Evolutionary conservation across 345 rosid species (phyloP), one percentile per base, ranked within the genome.

Genomic region (Bruguiera sexangula): DNA sequence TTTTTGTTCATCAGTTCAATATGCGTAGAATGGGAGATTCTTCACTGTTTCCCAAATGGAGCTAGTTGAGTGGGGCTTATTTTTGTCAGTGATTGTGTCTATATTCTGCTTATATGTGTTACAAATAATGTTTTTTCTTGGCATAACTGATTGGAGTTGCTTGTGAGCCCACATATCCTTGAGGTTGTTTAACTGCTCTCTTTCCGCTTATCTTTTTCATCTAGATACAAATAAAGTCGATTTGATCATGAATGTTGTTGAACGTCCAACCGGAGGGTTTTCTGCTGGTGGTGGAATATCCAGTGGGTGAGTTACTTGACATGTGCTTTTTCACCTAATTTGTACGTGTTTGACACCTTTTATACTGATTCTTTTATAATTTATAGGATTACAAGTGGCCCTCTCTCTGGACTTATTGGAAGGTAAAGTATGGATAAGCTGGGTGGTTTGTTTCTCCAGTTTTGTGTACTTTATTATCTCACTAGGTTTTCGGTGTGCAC

Each of bases 221-320:
- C 18, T 71, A 95, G 97, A 89, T 74, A 86, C 85, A 26, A 90
- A 86, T 32, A 92, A 92, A 83, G 98, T 95, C 79, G 98, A 95
- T 76, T 81, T 92, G 81, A 80, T 89, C 66, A 84, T 95, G 96
- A 92, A 88, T 79, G 92, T 90, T 80, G 98, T 92, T 65, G 99
- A 92, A 78, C 90, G 97, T 71, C 92, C 94, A 70, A 92, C 89
- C 83, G 98, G 97, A 75, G 96, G 96, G 57, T 90, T 93, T 76
- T 90, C 97, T 61, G 98, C 94, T 65, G 98, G 97, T 82, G 98
- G 92, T 67, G 94, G 97, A 56, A 87, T 93, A 81, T 91, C 98
- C 37, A 90, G 96, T 71, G 97, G 97, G 97, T 87, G 75, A 77
- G 96, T 78, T 30, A 62, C 56, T 39, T 37, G 60, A 22, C 20